These are phyloP conservation scores for bread wheat (Triticum aestivum) DNA, from an alignment of 176 grass and related monocot species.

Conservation along the genomic window IWGSC_CS_RefSeq_v2.1 NC_057795.1:75579969-75580468, in stretches of 20 bases:
- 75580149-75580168: conserved; percentile 7
- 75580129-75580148: conserved; percentile 18
- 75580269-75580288: conserved; percentile 76
- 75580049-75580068: not conserved
- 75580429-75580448: not conserved
- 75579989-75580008: not conserved
- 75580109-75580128: not conserved
- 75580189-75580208: conserved; percentile 32
- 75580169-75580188: conserved; percentile 41
- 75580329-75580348: conserved; percentile 97
- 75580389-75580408: not conserved
- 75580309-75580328: conserved; percentile 75
- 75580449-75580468: conserved; percentile 34
- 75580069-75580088: not conserved
- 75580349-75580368: conserved; percentile 59
- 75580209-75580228: conserved; percentile 31
- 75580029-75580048: conserved; percentile 9
- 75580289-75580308: conserved; percentile 58
- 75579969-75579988: conserved; percentile 18
- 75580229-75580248: conserved; percentile 35
- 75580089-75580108: conserved; percentile 6
- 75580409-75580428: not conserved
- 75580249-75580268: conserved; percentile 68
- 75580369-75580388: conserved; percentile 28
- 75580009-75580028: not conserved